phyloP scores from a whole-genome alignment of 805 yeast species.

The Zygotorulaspora sp. region DNA sequence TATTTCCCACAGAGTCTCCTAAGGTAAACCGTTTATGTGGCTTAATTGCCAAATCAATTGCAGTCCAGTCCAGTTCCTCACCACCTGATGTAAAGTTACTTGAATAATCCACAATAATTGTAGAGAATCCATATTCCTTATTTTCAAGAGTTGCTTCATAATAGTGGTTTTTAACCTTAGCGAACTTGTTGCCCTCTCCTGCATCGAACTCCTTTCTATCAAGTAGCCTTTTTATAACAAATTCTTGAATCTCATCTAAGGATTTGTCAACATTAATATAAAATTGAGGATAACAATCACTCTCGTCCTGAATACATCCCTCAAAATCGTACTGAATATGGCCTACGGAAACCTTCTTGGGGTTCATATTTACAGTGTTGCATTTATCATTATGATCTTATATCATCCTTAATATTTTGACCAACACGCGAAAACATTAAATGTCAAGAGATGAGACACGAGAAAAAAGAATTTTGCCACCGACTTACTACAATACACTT shows the following conservation, averaged over 20 bases:
- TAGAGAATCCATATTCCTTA: constrained; percentile 13
- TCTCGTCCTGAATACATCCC: constrained; percentile 41
- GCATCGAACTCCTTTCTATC: constrained; percentile 18
- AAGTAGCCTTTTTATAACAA: constrained; percentile 26
- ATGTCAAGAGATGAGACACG: constrained; percentile 1
- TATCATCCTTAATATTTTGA: background rate
- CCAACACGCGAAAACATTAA: constrained; percentile 9
- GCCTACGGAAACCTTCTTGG: constrained; percentile 11
- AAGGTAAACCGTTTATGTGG: constrained; percentile 26
- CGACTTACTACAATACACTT: too few species aligned
- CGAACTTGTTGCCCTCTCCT: constrained; percentile 14
- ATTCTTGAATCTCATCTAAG: constrained; percentile 28
- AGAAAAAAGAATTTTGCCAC: constrained; percentile 9
- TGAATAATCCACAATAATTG: constrained; percentile 10
- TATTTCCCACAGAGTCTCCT: constrained; percentile 37
- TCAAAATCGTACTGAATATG: constrained; percentile 45
- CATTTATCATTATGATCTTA: background rate
- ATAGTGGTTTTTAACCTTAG: constrained; percentile 5
- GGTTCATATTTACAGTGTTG: background rate
- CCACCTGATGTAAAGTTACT: constrained; percentile 2
- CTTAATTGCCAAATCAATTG: constrained; percentile 35
- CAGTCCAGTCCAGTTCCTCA: constrained; percentile 25
- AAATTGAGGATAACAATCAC: constrained; percentile 31
- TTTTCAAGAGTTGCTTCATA: constrained; percentile 17
- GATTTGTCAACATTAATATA: constrained; percentile 41